Conservation (phyloP, 352 stramenopile species). For the Pythium guiyangense region DNA sequence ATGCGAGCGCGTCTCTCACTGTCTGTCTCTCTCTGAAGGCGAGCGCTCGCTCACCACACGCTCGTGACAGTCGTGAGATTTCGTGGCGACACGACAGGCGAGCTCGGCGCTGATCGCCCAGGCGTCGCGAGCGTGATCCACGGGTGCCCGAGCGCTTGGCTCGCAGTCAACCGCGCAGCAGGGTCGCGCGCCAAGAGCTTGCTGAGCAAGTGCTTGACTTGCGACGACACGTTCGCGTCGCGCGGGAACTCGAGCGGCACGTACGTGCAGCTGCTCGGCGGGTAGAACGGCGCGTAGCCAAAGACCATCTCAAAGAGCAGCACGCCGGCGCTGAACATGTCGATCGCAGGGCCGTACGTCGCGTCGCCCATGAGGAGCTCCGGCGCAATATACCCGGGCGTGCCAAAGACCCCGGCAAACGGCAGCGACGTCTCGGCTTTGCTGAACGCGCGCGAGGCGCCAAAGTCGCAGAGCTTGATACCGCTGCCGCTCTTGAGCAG, state of each 20-base stretch:
- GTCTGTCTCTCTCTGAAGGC: background rate
- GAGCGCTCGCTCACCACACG: slow-evolving; percentile 4
- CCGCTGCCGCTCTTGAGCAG: slow-evolving; percentile 39
- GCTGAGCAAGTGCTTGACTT: slow-evolving; percentile 65
- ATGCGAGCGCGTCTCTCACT: slow-evolving; percentile 1
- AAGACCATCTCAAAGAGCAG: slow-evolving; percentile 79
- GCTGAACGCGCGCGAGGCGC: slow-evolving; percentile 69
- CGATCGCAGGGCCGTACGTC: slow-evolving; percentile 50
- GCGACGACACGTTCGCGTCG: slow-evolving; percentile 24
- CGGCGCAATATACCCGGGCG: slow-evolving; percentile 63
- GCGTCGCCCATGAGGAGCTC: slow-evolving; percentile 52
- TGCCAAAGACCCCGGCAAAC: slow-evolving; percentile 69
- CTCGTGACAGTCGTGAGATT: slow-evolving; percentile 5
- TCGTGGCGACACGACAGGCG: slow-evolving; percentile 20
- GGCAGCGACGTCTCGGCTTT: slow-evolving; percentile 38
- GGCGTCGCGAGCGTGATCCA: slow-evolving; percentile 57
- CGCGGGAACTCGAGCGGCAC: slow-evolving; percentile 52
- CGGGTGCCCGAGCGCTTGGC: slow-evolving; percentile 74
- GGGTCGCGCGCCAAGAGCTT: slow-evolving; percentile 73
- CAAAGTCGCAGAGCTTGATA: slow-evolving; percentile 84
- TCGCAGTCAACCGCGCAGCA: slow-evolving; percentile 62
- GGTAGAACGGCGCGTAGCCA: slow-evolving; percentile 69
- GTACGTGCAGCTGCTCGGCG: slow-evolving; percentile 59
- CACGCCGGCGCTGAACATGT: slow-evolving; percentile 72
- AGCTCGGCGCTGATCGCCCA: slow-evolving; percentile 31